Evolutionary conservation across 257 asterid species (phyloP).

Genomic region (Nicotiana sylvestris): DNA sequence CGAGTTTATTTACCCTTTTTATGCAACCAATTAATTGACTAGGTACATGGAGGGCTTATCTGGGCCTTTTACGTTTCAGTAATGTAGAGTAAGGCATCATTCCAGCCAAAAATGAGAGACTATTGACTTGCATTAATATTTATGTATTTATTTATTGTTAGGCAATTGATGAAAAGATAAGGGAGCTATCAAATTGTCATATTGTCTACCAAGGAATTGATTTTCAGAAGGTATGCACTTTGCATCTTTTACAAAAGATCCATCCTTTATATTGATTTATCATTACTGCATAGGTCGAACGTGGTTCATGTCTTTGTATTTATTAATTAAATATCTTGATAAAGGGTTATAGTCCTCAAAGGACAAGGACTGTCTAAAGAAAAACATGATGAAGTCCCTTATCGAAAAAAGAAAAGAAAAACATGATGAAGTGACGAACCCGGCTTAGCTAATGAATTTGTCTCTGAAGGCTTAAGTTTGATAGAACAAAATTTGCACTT

Average conservation of each 20-base stretch:
- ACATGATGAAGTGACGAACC: background rate
- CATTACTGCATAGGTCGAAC: background rate
- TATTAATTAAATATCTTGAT: background rate
- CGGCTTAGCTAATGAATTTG: background rate
- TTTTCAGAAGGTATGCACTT: constrained; percentile 81
- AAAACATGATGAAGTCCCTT: background rate
- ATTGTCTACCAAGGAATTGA: constrained; percentile 87
- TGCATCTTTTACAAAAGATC: constrained; percentile 10
- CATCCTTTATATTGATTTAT: background rate
- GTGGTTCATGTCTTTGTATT: background rate
- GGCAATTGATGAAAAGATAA: constrained; percentile 97
- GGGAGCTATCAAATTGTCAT: constrained; percentile 97
- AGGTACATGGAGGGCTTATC: background rate
- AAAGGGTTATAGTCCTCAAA: background rate
- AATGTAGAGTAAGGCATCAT: background rate
- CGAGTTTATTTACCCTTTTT: background rate
- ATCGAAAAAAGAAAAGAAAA: background rate
- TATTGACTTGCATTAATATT: background rate
- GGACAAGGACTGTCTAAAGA: background rate
- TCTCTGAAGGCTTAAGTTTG: background rate
- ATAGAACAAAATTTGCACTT: background rate
- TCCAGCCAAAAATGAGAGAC: background rate
- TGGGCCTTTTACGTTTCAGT: background rate
- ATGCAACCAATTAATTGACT: background rate
- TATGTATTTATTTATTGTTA: constrained; percentile 22